Evolutionary conservation across 2,329 filamentous ascomycete species (phyloP).

Genomic region (Paecilomyces fulvus): DNA sequence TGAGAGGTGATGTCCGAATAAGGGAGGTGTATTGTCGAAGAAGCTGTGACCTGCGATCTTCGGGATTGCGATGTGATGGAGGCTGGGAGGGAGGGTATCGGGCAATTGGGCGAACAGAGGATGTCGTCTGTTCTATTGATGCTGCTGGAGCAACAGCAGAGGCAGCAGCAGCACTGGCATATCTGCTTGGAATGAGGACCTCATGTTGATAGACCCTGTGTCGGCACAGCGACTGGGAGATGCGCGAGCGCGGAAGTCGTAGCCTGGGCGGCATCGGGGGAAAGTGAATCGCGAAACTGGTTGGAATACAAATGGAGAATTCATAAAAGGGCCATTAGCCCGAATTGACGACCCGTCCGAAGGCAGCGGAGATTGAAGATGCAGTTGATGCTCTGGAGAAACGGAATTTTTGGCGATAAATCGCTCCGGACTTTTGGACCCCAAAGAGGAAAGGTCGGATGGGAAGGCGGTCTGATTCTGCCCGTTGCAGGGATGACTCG

Average conservation of each 20-base stretch:
- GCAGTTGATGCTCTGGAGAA: neutral
- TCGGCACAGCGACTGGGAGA: slow-evolving; percentile 27
- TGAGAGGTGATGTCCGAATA: slow-evolving; percentile 73
- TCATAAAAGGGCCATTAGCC: slow-evolving; percentile 1
- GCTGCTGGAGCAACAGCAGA: slow-evolving; percentile 45
- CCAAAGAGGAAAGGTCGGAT: slow-evolving; percentile 3
- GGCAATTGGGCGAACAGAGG: slow-evolving; percentile 36
- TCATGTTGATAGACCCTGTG: slow-evolving; percentile 31
- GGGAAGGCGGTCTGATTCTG: slow-evolving; percentile 16
- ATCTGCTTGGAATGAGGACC: slow-evolving; percentile 29
- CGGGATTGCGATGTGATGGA: slow-evolving; percentile 75
- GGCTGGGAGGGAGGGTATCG: slow-evolving; percentile 62
- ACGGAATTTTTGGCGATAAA: neutral
- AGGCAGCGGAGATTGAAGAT: slow-evolving; percentile 1
- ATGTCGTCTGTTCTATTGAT: slow-evolving; percentile 42
- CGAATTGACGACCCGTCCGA: neutral
- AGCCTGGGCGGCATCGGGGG: slow-evolving; percentile 47
- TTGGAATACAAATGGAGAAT: neutral
- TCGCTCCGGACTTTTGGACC: neutral
- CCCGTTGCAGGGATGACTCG: slow-evolving; percentile 8
- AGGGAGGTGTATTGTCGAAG: slow-evolving; percentile 80
- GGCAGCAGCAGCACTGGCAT: slow-evolving; percentile 39
- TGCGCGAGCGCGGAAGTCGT: slow-evolving; percentile 30
- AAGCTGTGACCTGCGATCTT: slow-evolving; percentile 85
- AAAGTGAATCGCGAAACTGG: neutral